These are phyloP conservation scores for Capillidium heterosporum DNA, from an alignment of 371 early-diverging fungal genomes.

Conservation along the genomic window DNA sequence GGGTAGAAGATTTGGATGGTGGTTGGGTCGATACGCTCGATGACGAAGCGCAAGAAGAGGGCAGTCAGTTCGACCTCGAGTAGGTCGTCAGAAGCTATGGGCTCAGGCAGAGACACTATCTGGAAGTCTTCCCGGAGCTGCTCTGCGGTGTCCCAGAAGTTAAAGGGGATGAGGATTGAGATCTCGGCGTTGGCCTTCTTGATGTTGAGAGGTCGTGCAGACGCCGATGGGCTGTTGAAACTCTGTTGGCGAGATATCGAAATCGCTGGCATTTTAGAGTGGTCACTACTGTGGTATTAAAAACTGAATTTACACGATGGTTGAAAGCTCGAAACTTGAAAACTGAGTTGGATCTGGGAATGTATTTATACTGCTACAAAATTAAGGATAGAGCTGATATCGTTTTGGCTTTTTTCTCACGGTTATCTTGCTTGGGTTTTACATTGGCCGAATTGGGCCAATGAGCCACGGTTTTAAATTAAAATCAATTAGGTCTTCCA, in stretches of 20 bases:
- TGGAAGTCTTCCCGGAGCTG: conserved; percentile 63
- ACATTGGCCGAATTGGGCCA: too few relatives aligned
- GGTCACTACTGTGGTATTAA: too few relatives aligned
- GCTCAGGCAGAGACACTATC: conserved; percentile 12
- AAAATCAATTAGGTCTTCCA: too few relatives aligned
- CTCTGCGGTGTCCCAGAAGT: conserved; percentile 81
- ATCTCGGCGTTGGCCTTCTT: conserved; percentile 64
- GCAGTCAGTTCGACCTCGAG: conserved; percentile 58
- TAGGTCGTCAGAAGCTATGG: conserved; percentile 27
- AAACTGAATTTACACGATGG: too few relatives aligned
- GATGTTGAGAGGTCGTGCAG: conserved; percentile 61
- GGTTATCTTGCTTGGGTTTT: too few relatives aligned
- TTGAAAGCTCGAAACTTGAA: too few relatives aligned
- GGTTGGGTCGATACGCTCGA: conserved; percentile 32
- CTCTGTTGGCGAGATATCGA: background rate
- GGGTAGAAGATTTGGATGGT: conserved; percentile 26
- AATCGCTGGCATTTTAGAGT: too few relatives aligned
- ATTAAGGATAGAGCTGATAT: too few relatives aligned
- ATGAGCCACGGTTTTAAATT: too few relatives aligned
- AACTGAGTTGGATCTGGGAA: too few relatives aligned
- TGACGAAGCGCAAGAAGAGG: conserved; percentile 50
- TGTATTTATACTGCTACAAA: too few relatives aligned
- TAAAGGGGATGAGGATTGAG: conserved; percentile 62
- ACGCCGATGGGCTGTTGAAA: background rate
- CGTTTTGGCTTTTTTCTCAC: too few relatives aligned